Evolutionary conservation across 257 asterid genomes (phyloP).

Genomic region (Pogostemon cablin): DNA sequence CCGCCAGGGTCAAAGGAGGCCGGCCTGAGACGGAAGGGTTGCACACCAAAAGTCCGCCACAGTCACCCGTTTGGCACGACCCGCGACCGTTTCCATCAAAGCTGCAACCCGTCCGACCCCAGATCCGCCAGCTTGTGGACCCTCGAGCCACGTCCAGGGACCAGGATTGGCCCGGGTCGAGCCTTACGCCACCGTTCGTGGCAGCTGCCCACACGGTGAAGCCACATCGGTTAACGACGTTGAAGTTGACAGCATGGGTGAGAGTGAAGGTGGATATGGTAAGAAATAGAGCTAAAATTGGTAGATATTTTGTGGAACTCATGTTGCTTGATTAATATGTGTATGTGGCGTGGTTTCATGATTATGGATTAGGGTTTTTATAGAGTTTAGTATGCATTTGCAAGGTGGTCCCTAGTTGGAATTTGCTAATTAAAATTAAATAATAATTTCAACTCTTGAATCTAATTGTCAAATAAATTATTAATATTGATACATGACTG

Average conservation of each 20-base stretch:
- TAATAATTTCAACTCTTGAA: no score
- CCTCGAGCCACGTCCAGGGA: slow-evolving; percentile 37
- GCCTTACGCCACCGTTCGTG: slow-evolving; percentile 33
- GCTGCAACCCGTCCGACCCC: slow-evolving; percentile 45
- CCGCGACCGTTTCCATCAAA: slow-evolving; percentile 32
- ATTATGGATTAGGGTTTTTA: no score
- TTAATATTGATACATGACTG: no score
- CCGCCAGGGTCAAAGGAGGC: slow-evolving; percentile 55
- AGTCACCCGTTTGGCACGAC: slow-evolving; percentile 38
- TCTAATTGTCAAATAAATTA: no score
- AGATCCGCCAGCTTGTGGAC: slow-evolving; percentile 36
- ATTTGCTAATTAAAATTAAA: no score
- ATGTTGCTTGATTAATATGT: not conserved
- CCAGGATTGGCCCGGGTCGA: slow-evolving; percentile 43
- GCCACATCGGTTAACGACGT: slow-evolving; percentile 17
- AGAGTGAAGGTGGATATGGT: slow-evolving; percentile 1
- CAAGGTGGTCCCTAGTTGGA: no score
- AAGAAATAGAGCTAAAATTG: not conserved
- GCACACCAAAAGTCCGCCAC: slow-evolving; percentile 38
- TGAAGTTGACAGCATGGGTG: slow-evolving; percentile 30
- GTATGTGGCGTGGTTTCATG: no score
- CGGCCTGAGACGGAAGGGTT: slow-evolving; percentile 33
- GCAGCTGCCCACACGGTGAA: slow-evolving; percentile 47
- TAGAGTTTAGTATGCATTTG: no score
- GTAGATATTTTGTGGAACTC: slow-evolving; percentile 22